Percentiles rank a stretch among this genome's conserved stretches.
Evolutionary conservation across 176 grass and related monocot genomes (phyloP).

Genomic region (Oryza meridionalis): DNA sequence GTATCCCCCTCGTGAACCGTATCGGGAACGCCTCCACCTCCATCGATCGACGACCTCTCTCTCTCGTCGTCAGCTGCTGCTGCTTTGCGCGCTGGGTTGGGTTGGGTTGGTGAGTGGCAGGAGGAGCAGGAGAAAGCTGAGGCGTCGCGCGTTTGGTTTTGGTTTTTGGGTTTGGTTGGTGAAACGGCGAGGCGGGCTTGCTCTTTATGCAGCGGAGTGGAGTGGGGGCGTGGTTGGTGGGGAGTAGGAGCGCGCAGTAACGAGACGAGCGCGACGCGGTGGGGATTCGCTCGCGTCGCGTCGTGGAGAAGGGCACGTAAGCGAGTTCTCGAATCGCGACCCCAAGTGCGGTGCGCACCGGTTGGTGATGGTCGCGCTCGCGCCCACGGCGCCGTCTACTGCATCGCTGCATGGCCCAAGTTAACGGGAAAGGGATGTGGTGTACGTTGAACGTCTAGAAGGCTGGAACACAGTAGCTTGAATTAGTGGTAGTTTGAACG

Average conservation of each 20-base stretch:
- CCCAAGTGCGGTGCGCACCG: background rate
- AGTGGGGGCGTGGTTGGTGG: background rate
- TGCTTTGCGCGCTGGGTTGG: too few species aligned
- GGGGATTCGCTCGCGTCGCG: background rate
- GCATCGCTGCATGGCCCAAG: background rate
- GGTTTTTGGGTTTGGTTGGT: background rate
- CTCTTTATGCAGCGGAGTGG: background rate
- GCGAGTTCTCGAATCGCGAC: background rate
- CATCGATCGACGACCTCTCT: background rate
- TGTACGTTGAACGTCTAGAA: background rate
- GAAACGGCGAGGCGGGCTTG: background rate
- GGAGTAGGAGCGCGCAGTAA: background rate
- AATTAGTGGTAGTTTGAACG: background rate
- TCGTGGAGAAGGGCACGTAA: background rate
- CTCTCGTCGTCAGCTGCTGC: too few species aligned
- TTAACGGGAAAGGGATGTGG: background rate
- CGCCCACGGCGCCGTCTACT: background rate
- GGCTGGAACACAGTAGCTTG: background rate
- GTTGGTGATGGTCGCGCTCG: background rate
- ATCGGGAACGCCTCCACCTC: conserved; percentile 64
- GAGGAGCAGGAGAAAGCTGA: background rate
- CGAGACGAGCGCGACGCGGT: background rate
- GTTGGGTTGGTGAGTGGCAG: background rate
- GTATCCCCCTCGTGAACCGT: conserved; percentile 70
- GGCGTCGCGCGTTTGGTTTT: too few species aligned